These are phyloP conservation scores for Angophora floribunda DNA, from an alignment of 345 rosid species.

Conservation along the genomic window DNA sequence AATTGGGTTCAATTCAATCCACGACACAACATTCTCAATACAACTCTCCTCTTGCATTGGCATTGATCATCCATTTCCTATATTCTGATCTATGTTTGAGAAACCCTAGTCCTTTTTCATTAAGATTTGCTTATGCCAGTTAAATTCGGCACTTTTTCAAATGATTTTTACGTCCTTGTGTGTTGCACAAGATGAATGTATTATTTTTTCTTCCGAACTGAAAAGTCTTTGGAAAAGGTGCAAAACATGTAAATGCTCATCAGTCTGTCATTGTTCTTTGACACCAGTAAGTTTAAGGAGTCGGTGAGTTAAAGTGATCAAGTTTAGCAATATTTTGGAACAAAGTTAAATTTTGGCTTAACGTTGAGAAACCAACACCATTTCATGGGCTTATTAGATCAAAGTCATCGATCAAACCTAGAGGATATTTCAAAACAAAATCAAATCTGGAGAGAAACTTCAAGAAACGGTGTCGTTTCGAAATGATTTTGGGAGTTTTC, in stretches of 20 bases:
- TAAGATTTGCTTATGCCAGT: not conserved
- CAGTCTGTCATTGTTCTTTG: not conserved
- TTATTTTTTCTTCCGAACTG: not conserved
- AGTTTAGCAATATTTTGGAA: not conserved
- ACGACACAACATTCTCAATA: not conserved
- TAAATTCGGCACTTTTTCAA: fast-evolving
- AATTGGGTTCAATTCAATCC: not conserved
- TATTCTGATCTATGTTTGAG: not conserved
- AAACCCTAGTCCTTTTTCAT: not conserved
- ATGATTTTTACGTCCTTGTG: not conserved
- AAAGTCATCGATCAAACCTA: fast-evolving
- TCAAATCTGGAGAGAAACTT: not conserved
- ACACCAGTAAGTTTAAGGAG: not conserved
- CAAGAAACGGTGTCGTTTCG: not conserved
- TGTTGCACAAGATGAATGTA: not conserved
- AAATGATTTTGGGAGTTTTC: not conserved
- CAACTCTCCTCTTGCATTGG: not conserved
- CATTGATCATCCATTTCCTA: not conserved
- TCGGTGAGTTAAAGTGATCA: not conserved
- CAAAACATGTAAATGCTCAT: not conserved
- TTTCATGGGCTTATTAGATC: not conserved
- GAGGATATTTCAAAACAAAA: not conserved
- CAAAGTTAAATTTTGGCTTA: fast-evolving
- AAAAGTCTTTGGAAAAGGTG: not conserved
- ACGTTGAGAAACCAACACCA: fast-evolving